Percentiles rank a stretch among this genome's conserved stretches.
phyloP scores from a whole-genome alignment of 2,329 filamentous ascomycete genomes.

The Escovopsis weberi region DNA sequence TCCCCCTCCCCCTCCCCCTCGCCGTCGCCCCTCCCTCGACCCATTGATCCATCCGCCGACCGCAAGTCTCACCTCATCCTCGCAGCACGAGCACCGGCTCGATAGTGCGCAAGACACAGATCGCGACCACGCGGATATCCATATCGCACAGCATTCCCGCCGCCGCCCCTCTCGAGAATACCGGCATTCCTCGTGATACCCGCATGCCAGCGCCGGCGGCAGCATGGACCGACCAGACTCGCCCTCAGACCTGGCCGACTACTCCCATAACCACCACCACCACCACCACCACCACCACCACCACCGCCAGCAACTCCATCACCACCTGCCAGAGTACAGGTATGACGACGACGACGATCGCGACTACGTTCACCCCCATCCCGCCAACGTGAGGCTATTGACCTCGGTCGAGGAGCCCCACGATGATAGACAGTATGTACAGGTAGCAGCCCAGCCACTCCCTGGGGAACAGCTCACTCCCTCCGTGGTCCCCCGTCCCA shows the following conservation, averaged over 20 bases:
- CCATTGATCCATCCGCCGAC: too few species aligned
- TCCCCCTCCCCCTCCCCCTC: too few species aligned
- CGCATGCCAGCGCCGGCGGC: not conserved
- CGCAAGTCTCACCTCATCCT: too few species aligned
- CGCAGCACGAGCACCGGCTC: not conserved
- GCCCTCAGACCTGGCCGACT: conserved; percentile 40
- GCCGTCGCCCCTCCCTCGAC: too few species aligned
- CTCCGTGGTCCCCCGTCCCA: too few species aligned
- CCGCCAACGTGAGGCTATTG: conserved; percentile 43
- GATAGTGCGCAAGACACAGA: conserved; percentile 2
- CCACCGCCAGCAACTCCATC: conserved; percentile 36
- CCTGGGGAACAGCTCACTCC: not conserved
- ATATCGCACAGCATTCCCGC: conserved; percentile 4
- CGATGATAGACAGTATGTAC: conserved; percentile 7
- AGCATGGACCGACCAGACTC: conserved; percentile 35
- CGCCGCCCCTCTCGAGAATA: not conserved
- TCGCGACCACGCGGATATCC: not conserved
- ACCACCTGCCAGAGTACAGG: conserved; percentile 30
- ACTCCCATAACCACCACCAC: conserved; percentile 13
- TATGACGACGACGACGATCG: conserved; percentile 46
- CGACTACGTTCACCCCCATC: conserved; percentile 31
- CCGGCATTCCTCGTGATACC: too few species aligned
- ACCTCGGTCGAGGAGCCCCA: conserved; percentile 46
- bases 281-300: not conserved
- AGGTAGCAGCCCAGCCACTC: not conserved